Base-by-base conservation (phyloP, 305 asterid genomes). In the Fraxinus platypoda region DNA sequence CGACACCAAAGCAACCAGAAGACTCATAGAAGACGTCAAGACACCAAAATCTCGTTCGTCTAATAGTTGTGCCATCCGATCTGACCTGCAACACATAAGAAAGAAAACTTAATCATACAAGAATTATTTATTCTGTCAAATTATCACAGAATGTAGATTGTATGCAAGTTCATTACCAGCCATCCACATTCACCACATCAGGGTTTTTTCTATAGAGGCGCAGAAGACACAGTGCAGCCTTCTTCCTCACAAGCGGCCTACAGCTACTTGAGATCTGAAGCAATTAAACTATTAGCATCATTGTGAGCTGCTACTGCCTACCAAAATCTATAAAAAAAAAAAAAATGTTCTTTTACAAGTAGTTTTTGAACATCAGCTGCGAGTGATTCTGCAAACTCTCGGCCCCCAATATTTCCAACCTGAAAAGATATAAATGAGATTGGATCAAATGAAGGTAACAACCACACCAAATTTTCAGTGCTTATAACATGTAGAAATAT, bases 281-380 rank as follows among this genome's bases (percentile, higher is more conserved):
- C 25, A 86, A 88, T 34, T 71, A 79, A 89, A 86, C 28, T 35
- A 46, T 89, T 83, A 89, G 89, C 76, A 83, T 85, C 80, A 81
- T 52, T 68, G 75, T 28, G 52, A 83, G 82, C 80, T 52, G 77
- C 21, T 34, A 83, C 21, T 71, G 19, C 11, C 80, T 38, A 72
- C 70, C 78, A 81, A 72, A 54, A 64, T 8, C 84, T 54, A 72
- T 71, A 79, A 82, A 72, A 52, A 52, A 43, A 9, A 75, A 75
- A 84, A 90, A 68, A 64, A 78, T 70, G 80, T 83, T 81, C 37
- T 81, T 98, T 93, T 92, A 97, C 99, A 86, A 97, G 97, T 86
- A 97, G 85, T 89, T 93, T 97, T 88, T 94, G 99, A 86, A 94
- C 99, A 97, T 97, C 99, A 83, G 99, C 98, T 79, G 99, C 98